Conservation (phyloP, 257 asterid genomes). For the Lycium barbarum region DNA sequence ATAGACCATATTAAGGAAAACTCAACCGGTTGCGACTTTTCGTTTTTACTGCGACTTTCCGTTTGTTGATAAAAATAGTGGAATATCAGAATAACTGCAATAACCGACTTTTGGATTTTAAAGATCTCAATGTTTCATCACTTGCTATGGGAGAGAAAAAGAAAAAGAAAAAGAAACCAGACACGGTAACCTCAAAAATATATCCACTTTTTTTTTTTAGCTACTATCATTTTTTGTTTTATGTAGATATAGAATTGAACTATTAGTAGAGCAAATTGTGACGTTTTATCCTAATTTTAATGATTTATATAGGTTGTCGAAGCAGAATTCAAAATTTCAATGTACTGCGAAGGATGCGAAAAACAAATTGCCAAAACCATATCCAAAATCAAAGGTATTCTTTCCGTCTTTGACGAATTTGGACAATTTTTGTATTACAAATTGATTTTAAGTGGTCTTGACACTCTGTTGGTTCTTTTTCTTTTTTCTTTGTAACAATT, state of each 20-base stretch:
- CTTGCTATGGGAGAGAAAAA: constrained; percentile 46
- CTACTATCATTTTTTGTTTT: not conserved
- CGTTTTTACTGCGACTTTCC: too few species aligned
- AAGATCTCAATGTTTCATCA: not conserved
- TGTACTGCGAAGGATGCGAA: constrained; percentile 94
- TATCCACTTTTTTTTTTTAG: not conserved
- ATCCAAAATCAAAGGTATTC: constrained; percentile 73
- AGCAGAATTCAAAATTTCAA: constrained; percentile 65
- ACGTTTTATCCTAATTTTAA: not conserved
- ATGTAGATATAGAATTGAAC: not conserved
- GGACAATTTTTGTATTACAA: too few species aligned
- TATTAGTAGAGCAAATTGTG: not conserved
- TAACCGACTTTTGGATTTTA: not conserved
- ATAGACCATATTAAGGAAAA: not conserved
- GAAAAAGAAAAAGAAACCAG: too few species aligned
- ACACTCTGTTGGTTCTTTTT: not conserved
- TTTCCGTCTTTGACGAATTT: too few species aligned
- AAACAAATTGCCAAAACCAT: constrained; percentile 71
- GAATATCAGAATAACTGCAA: not conserved
- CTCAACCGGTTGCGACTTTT: not conserved
- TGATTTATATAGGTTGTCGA: constrained; percentile 49
- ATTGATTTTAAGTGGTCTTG: too few species aligned
- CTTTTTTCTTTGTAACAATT: not conserved
- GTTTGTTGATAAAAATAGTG: not conserved
- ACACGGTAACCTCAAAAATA: not conserved